Evolutionary conservation across 2,329 filamentous ascomycete genomes (phyloP), one percentile per base, ranked within the genome.

Genomic region (Clarireedia hainanense): DNA sequence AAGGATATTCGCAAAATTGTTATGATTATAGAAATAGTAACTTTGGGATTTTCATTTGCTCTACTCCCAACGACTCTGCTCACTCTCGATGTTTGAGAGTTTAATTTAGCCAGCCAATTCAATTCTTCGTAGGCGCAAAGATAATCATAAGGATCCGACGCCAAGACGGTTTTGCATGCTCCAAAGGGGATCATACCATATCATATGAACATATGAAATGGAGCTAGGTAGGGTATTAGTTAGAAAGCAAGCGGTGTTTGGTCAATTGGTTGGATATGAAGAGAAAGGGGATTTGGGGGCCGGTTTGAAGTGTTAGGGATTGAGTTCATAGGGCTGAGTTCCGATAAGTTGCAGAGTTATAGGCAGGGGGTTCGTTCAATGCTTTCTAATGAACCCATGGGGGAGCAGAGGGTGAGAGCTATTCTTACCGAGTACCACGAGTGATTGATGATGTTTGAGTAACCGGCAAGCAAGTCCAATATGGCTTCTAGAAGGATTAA

Each of bases 311-410:
- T 30, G 27, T 30, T 30, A 30, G 52, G 12, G 39, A 55, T 50
- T 36, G 52, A 47, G 46, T 26, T 50, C 46, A 43, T 55, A 55
- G 52, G 52, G 52, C 52, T 55, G 52, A 55, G 24, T 50, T 55
- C 37, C 46, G 52, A 50, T 24, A 26, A 50, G 37, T 40, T 55
- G 52, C 52, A 55, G 20, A 12, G 14, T 10, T 40, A 6, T 6
- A 40, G 15, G 17, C 15, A 17, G 37, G 37, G 37, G 37, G 15
- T 40, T 40, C 17, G 37, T 40, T 40, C 37, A 17, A 17, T 15
- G 14, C 14, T 17, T 40, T 40, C 37, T 40, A 2, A 40, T 40
- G 37, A 40, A 40, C 14, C 17, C 14, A 10, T 40, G 37, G 37
- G 37, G 14, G 37, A 14, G 5, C 6, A 40, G 37, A 6, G 14